Base-by-base conservation (phyloP, 805 yeast genomes). In the Hanseniaspora jakobsenii region DNA sequence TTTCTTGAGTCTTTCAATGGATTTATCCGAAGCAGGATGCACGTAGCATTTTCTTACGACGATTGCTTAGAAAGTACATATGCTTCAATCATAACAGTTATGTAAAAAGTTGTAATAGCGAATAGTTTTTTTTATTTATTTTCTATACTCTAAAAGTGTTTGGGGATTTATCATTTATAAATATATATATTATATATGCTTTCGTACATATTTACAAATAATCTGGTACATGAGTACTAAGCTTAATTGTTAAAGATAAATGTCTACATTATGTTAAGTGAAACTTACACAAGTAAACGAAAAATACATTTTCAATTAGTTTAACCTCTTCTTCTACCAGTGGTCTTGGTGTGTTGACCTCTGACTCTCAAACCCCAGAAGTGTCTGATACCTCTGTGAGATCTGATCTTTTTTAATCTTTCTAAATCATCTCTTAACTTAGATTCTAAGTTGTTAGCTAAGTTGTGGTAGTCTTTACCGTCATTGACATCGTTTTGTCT, bases 331-430 rank as follows among this genome's bases (percentile, higher is more conserved):
- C 94, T 87, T 78, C 98, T 86, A 71, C 96, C 94, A 64, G 99
- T 91, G 70, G 98, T 89, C 83, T 91, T 91, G 81, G 99, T 91
- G 78, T 91, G 99, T 79, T 91, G 98, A 77, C 98, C 98, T 81
- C 98, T 86, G 72, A 93, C 98, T 78, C 91, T 91, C 71, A 91
- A 77, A 71, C 96, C 96, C 97, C 96, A 91, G 89, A 80, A 87
- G 79, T 91, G 99, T 81, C 99, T 86, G 73, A 91, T 81, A 89
- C 99, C 99, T 75, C 97, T 80, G 91, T 91, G 98, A 67, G 97
- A 77, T 81, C 98, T 93, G 82, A 93, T 91, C 77, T 91, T 91
- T 94, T 93, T 93, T 73, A 91, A 78, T 81, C 97, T 89, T 78
- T 91, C 98, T 71, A 91, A 78, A 69, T 91, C 98, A 69, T 91